Conservation (phyloP, 345 rosid genomes). For the Camelina sativa region DNA sequence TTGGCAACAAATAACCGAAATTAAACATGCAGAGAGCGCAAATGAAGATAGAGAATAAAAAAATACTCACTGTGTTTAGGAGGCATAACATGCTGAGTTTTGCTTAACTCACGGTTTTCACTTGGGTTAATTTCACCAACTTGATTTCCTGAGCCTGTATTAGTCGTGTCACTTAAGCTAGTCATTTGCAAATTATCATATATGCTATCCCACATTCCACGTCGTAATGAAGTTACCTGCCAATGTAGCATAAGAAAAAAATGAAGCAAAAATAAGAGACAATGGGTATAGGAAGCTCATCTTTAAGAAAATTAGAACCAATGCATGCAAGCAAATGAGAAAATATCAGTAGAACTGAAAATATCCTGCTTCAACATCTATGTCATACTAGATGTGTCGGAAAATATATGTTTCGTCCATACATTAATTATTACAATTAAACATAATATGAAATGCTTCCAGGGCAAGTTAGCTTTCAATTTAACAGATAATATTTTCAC, state of each 20-base stretch:
- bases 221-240: slow-evolving; percentile 80
- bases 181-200: slow-evolving; percentile 68
- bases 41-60: slow-evolving; percentile 29
- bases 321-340: slow-evolving; percentile 26
- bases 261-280: slow-evolving; percentile 24
- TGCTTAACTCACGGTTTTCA: slow-evolving; percentile 42
- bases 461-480: slow-evolving; percentile 9
- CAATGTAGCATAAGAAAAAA: slow-evolving; percentile 32
- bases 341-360: slow-evolving; percentile 14
- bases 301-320: slow-evolving; percentile 1
- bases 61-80: slow-evolving; percentile 51
- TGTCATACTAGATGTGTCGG: slow-evolving; percentile 1
- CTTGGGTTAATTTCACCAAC: slow-evolving; percentile 52
- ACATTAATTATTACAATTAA: not conserved
- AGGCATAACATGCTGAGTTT: slow-evolving; percentile 29
- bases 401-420: not conserved
- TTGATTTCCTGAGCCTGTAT: slow-evolving; percentile 48
- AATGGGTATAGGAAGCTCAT: not conserved
- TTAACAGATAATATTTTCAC: not conserved
- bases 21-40: slow-evolving; percentile 14
- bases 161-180: slow-evolving; percentile 46
- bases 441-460: slow-evolving; percentile 11
- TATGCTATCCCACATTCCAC: slow-evolving; percentile 83
- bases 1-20: slow-evolving; percentile 15
- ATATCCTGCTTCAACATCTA: not conserved